Evolutionary conservation across 306 rosid genomes (phyloP).

Genomic region (Dalbergia oliveri): DNA sequence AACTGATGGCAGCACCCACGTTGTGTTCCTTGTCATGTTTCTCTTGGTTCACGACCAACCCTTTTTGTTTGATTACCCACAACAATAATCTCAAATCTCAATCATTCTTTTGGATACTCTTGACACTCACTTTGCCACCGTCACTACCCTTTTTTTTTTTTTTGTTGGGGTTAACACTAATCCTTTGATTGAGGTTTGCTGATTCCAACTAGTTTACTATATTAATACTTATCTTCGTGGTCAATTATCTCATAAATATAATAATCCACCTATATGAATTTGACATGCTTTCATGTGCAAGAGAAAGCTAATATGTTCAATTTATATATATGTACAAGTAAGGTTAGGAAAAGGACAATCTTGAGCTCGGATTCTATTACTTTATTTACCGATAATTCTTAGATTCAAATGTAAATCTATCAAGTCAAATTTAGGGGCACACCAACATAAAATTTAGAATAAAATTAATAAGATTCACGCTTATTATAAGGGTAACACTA

Average conservation of each 20-base stretch:
- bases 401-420: too few relatives aligned
- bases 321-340: background rate
- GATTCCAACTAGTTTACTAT: background rate
- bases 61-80: background rate
- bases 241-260: background rate
- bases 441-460: too few relatives aligned
- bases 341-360: conserved; percentile 44
- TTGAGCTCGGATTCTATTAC: conserved; percentile 37
- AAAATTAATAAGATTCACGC: too few relatives aligned
- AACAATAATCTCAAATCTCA: background rate
- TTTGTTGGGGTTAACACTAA: background rate
- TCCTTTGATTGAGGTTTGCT: conserved; percentile 4
- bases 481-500: too few relatives aligned
- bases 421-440: too few relatives aligned
- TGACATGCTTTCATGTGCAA: conserved; percentile 39
- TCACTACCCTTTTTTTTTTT: background rate
- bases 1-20: conserved; percentile 57
- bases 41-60: conserved; percentile 15
- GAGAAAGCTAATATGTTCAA: background rate
- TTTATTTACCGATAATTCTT: conserved; percentile 12
- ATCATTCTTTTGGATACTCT: background rate
- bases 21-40: conserved; percentile 35
- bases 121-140: background rate
- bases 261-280: conserved; percentile 45
- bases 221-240: background rate